Base-by-base conservation (phyloP, 768 basidiomycete genomes). In the Tremella yokohamensis region DNA sequence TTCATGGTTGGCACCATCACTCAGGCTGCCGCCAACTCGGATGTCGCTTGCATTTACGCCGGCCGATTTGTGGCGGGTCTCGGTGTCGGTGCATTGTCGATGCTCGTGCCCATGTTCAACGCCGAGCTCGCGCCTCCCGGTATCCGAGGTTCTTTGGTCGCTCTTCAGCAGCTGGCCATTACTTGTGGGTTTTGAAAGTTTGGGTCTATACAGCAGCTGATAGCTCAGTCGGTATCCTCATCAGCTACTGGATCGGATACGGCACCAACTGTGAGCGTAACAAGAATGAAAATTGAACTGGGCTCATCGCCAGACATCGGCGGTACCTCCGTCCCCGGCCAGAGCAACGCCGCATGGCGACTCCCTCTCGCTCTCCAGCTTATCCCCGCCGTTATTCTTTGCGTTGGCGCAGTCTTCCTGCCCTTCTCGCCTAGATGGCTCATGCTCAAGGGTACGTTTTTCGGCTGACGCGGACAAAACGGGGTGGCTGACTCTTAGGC, bases 61-160 rank as follows among this genome's bases (percentile, higher is more conserved):
- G 80, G 87, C 52, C 84, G 88, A 24, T 88, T 87, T 64, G 76
- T 89, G 52, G 88, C 87, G 51, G 88, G 88, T 81, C 76, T 89
- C 45, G 88, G 87, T 49, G 86, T 90, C 16, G 88, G 88, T 11
- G 87, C 87, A 2, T 78, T 89, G 19, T 87, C 85, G 65, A 88
- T 88, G 87, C 82, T 83, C n/a, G 87, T 90, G 11, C 88, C 88
- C 0, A 80, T 89, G 38, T 88, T 87, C 80, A 89, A 89, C 49
- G 71, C 74, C 62, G 68, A 66, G 54, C 62, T 73, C 26, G 68
- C 65, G n/a, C 88, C 88, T 24, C 87, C 88, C 2, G 88, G 89
- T 77, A 86, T 90, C 15, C 83, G 88, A 61, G 88, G 88, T 12
- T 85, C 84, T 71, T 78, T 90, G 38, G 87, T 89, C 52, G 87